Percentiles rank a stretch among this genome's conserved stretches.
Evolutionary conservation across 208 protist species (phyloP).

Genomic region (Leishmania arabica): DNA sequence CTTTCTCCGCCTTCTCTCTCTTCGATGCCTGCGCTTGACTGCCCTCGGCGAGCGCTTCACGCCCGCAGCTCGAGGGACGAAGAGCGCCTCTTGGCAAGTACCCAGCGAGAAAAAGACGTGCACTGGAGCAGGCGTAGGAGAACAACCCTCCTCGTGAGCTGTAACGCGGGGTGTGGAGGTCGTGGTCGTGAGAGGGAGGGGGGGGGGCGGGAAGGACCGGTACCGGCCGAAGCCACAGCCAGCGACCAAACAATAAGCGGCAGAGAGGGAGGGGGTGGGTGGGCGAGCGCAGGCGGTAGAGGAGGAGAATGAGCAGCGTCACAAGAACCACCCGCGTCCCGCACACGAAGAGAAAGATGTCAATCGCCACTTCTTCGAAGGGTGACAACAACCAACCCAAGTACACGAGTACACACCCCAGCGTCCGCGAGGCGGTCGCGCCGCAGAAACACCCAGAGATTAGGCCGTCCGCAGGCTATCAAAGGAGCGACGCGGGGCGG

Average conservation of each 20-base stretch:
- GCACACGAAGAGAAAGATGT: neutral
- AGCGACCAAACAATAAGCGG: neutral
- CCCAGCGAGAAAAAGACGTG: neutral
- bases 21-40: neutral
- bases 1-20: neutral
- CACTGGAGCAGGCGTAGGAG: neutral
- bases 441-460: neutral
- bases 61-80: neutral
- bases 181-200: neutral
- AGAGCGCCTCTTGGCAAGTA: neutral
- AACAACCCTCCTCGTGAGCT: neutral
- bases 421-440: neutral
- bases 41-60: neutral
- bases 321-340: neutral
- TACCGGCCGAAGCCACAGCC: neutral
- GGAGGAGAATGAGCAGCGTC: neutral
- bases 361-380: neutral
- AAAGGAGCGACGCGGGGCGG: neutral
- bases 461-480: neutral
- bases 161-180: neutral
- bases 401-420: neutral
- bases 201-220: neutral
- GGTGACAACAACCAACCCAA: neutral
- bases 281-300: neutral
- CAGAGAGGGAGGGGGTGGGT: neutral